Percentiles rank a stretch among this genome's conserved stretches.
Conservation (phyloP, 768 basidiomycete genomes). For the Mycena galericulata region DNA sequence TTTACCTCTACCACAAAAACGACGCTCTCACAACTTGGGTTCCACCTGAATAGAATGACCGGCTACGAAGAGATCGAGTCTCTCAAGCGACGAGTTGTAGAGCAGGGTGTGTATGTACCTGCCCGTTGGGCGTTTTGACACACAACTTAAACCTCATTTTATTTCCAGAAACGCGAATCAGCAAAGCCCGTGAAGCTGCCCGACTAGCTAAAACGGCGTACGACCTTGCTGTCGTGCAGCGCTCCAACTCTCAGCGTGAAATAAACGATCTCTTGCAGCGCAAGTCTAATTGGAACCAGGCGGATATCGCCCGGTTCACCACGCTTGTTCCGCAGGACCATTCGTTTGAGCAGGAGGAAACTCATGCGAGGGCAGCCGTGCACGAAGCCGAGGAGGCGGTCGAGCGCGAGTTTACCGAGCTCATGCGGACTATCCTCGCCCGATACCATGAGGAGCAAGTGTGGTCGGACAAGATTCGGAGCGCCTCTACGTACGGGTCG, state of each 20-base stretch:
- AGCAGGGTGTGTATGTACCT: conserved; percentile 72
- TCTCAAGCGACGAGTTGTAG: conserved; percentile 80
- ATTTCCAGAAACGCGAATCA: conserved; percentile 77
- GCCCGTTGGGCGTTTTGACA: not conserved
- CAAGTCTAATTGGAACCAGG: conserved; percentile 92
- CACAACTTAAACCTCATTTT: not conserved
- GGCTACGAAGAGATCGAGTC: conserved; percentile 93
- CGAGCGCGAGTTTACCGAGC: conserved; percentile 87
- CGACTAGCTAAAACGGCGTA: conserved; percentile 80
- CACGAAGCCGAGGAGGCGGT: conserved; percentile 81
- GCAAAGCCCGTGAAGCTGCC: conserved; percentile 73
- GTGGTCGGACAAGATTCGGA: conserved; percentile 99
- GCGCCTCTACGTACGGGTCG: conserved; percentile 93
- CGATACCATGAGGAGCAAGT: conserved; percentile 99
- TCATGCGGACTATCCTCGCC: conserved; percentile 89
- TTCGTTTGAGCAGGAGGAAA: conserved; percentile 83
- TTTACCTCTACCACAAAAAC: conserved; percentile 68
- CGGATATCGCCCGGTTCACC: conserved; percentile 90
- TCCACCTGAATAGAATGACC: conserved; percentile 86
- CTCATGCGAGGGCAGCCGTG: conserved; percentile 73
- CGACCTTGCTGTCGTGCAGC: conserved; percentile 81
- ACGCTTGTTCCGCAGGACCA: conserved; percentile 93
- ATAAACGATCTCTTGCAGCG: conserved; percentile 96
- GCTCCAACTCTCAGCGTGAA: conserved; percentile 91
- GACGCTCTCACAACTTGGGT: conserved; percentile 80